These are phyloP conservation scores for Phalaenopsis aphrodite DNA, from an alignment of 106 monocot species.

Conservation along the genomic window DNA sequence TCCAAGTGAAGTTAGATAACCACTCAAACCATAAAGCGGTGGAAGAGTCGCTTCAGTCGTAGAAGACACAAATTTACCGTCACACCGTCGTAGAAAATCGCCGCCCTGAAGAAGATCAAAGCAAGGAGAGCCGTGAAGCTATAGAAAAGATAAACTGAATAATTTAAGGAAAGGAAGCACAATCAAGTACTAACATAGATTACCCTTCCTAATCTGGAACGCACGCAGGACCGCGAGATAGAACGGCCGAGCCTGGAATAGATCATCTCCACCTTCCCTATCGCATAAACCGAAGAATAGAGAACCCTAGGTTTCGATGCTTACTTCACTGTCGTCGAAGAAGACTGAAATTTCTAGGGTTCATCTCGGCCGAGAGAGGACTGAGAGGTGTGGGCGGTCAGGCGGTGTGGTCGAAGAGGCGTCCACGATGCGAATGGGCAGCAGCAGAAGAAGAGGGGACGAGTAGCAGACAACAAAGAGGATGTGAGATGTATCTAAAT, in stretches of 20 bases:
- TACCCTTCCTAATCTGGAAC: constrained; percentile 42
- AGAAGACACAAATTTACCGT: constrained; percentile 12
- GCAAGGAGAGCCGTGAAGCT: not conserved
- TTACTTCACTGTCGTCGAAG: not conserved
- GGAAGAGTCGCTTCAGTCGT: constrained; percentile 1
- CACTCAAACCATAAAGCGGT: constrained; percentile 14
- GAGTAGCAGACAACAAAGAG: not conserved
- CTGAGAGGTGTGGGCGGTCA: not conserved
- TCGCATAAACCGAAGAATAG: constrained; percentile 6
- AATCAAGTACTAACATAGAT: not conserved
- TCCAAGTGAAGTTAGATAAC: constrained; percentile 56
- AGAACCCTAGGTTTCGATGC: not conserved
- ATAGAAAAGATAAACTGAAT: not conserved
- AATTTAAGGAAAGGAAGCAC: not conserved
- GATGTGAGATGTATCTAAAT: too few relatives aligned
- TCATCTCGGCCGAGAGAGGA: not conserved
- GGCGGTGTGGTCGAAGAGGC: not conserved
- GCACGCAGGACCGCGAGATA: constrained; percentile 46
- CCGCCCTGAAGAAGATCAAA: constrained; percentile 6
- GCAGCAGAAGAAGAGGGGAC: too few relatives aligned
- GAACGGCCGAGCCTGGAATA: constrained; percentile 65
- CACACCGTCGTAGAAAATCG: constrained; percentile 24
- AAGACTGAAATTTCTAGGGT: not conserved
- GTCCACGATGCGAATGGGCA: too few relatives aligned
- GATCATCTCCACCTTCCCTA: constrained; percentile 30